These are phyloP conservation scores for Kurtzmaniella fragi DNA, from an alignment of 805 yeast genomes.

Conservation along the genomic window DNA sequence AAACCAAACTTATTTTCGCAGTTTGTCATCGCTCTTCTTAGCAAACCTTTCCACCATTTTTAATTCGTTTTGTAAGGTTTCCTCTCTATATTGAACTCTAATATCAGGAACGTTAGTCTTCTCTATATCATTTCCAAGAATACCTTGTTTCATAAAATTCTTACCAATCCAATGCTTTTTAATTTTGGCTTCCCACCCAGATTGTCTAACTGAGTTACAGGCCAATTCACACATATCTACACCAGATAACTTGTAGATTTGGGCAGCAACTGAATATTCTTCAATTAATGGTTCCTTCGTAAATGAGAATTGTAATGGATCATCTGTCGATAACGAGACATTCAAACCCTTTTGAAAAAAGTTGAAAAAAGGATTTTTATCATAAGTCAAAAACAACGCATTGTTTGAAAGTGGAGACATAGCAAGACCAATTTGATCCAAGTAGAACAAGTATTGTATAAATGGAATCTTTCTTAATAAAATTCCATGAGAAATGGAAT, in stretches of 20 bases:
- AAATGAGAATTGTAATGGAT: slow-evolving; percentile 94
- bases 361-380: slow-evolving; percentile 90
- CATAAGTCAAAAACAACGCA: slow-evolving; percentile 92
- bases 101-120: slow-evolving; percentile 94
- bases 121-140: slow-evolving; percentile 82
- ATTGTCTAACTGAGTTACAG: slow-evolving; percentile 82
- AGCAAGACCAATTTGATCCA: slow-evolving; percentile 95
- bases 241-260: slow-evolving; percentile 86
- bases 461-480: slow-evolving; percentile 89
- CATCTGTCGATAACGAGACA: slow-evolving; percentile 93
- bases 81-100: slow-evolving; percentile 77
- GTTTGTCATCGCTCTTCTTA: slow-evolving; percentile 6
- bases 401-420: slow-evolving; percentile 98
- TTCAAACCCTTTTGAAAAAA: slow-evolving; percentile 92
- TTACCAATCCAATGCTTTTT: slow-evolving; percentile 93
- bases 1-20: neutral
- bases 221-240: slow-evolving; percentile 99
- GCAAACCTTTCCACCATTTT: slow-evolving; percentile 63
- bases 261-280: slow-evolving; percentile 97
- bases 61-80: slow-evolving; percentile 67
- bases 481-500: slow-evolving; percentile 94
- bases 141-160: slow-evolving; percentile 51
- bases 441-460: slow-evolving; percentile 85
- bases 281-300: slow-evolving; percentile 97
- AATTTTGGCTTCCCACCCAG: slow-evolving; percentile 86